Evolutionary conservation across 345 rosid species (phyloP), one percentile per base, ranked within the genome.

Genomic region (Pseudoturritis turrita): DNA sequence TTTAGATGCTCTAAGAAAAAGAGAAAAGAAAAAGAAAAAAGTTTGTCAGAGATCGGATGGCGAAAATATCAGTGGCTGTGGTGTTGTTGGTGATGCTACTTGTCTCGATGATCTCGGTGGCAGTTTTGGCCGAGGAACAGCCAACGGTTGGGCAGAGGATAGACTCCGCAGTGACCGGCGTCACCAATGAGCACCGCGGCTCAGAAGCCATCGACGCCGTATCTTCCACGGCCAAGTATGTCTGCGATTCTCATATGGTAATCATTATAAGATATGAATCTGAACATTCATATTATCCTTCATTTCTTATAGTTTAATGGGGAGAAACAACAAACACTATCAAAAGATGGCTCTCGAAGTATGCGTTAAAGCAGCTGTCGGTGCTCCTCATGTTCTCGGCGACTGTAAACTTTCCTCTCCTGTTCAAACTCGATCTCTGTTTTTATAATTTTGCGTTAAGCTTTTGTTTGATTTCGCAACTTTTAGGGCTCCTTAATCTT

Each of bases 321-420:
- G n/a, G n/a, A 33, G 11, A 8, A 8, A 33, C 9, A 33, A 33
- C 10, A 33, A 33, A 33, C 37, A 33, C 37, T 2, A 8, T 33
- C 37, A 33, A 9, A 50, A 78, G 80, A 90, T 88, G 97, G 81
- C 85, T 69, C 37, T 90, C 59, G 97, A 93, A 86, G 59, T 95
- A 62, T 86, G 91, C 62, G 99, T 86, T 63, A 92, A 92, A 80
- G 98, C 92, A 29, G 98, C 92, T 22, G 47, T 61, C 31, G 97
- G 92, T 31, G 92, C 88, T 7, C 91, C 92, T 36, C 82, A 86
- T 59, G 40, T 45, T 65, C 83, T 85, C 21, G 97, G 96, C 72
- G 98, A 94, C 78, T 94, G 96, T 94, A 83, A 4, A 46, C n/a
- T 44, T 15, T 1, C 10, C 47, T 9, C 56, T 11, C 35, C 13